Evolutionary conservation across 164 flowering plant species (phyloP).

Genomic region (Taxillus chinensis): DNA sequence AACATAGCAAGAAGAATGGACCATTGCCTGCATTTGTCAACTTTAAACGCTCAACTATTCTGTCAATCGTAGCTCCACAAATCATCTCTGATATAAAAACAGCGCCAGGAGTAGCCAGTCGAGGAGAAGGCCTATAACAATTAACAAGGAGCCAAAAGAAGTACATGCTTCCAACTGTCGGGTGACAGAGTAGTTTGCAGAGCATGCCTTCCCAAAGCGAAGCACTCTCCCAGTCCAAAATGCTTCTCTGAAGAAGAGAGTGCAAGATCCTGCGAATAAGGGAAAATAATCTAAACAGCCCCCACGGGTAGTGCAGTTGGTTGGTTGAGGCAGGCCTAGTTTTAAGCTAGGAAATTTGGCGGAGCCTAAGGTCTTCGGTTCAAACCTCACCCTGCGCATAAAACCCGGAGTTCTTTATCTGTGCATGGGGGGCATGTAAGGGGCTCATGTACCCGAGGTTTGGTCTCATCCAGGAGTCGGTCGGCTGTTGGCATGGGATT

Average conservation of each 20-base stretch:
- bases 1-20: conserved; percentile 4
- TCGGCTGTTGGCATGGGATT: too few species aligned
- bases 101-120: conserved; percentile 67
- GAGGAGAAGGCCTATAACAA: conserved; percentile 41
- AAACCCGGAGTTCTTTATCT: too few species aligned
- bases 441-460: too few species aligned
- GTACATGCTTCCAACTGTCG: conserved; percentile 98
- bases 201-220: conserved; percentile 91
- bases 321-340: too few species aligned
- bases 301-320: too few species aligned
- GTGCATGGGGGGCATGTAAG: too few species aligned
- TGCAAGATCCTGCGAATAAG: conserved; percentile 62
- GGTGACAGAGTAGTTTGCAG: conserved; percentile 90
- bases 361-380: too few species aligned
- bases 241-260: conserved; percentile 68
- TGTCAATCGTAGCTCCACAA: conserved; percentile 80
- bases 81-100: conserved; percentile 95
- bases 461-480: too few species aligned
- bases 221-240: conserved; percentile 98
- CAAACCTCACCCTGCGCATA: too few species aligned
- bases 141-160: conserved; percentile 81
- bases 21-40: conserved; percentile 73
- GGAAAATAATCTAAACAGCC: too few species aligned
- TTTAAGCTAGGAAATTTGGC: too few species aligned
- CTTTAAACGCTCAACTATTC: conserved; percentile 71